Percentiles rank a stretch among this genome's conserved stretches.
Conservation (phyloP, 192 early-diverging fungal genomes). For the Linnemannia zychae region DNA sequence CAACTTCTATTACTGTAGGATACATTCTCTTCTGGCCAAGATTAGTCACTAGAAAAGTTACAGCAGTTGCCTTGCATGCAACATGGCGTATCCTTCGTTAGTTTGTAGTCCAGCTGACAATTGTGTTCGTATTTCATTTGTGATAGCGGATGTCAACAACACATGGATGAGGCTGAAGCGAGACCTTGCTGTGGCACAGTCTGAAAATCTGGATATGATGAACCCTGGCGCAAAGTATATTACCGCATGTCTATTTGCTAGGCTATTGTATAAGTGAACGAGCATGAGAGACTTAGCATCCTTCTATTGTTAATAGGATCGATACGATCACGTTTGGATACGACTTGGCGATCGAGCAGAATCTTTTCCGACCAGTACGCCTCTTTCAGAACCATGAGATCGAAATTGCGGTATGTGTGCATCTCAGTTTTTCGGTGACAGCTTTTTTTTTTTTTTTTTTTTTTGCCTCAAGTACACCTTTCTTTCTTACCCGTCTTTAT, state of each 20-base stretch:
- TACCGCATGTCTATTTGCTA: not conserved
- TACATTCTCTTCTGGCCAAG: too few species aligned
- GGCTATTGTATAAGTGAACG: not conserved
- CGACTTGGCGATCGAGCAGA: slow-evolving; percentile 25
- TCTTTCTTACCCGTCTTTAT: not conserved
- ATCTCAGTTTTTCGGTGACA: not conserved
- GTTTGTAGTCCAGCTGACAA: not conserved
- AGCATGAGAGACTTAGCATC: too few species aligned
- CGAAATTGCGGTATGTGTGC: slow-evolving; percentile 18
- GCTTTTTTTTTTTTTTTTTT: not conserved
- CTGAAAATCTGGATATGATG: slow-evolving; percentile 44
- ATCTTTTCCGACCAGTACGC: slow-evolving; percentile 7
- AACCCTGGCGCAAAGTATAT: slow-evolving; percentile 50
- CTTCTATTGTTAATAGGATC: slow-evolving; percentile 8
- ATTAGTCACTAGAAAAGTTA: not conserved
- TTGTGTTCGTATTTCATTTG: not conserved
- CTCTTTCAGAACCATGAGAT: slow-evolving; percentile 18
- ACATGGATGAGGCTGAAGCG: slow-evolving; percentile 51
- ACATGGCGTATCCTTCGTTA: not conserved
- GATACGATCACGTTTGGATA: slow-evolving; percentile 39
- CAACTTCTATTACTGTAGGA: slow-evolving; percentile 65
- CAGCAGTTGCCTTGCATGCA: not conserved
- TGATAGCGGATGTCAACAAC: slow-evolving; percentile 60
- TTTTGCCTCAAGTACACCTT: not conserved
- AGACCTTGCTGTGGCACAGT: slow-evolving; percentile 33